These are phyloP conservation scores for Xanthoconium stramineum DNA, from an alignment of 768 basidiomycete genomes.

Conservation along the genomic window DNA sequence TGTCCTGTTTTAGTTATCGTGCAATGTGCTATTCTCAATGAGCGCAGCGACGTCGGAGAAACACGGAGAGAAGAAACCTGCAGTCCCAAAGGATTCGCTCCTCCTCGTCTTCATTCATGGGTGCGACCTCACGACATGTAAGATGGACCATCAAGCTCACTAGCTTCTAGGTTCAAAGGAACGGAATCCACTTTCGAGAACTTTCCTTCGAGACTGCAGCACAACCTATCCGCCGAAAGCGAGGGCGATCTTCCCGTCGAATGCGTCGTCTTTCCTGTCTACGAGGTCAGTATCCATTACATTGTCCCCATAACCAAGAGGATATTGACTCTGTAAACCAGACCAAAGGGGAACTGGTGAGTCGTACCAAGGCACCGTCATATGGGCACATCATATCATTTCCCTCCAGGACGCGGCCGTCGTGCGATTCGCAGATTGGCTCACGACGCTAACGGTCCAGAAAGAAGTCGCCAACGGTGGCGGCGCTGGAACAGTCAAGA, in stretches of 20 bases:
- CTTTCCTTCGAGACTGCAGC: constrained; percentile 78
- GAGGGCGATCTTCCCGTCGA: constrained; percentile 58
- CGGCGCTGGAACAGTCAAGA: constrained; percentile 66
- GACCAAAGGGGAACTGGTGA: constrained; percentile 93
- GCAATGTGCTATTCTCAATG: constrained; percentile 10
- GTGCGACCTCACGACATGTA: constrained; percentile 34
- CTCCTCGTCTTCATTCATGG: constrained; percentile 81
- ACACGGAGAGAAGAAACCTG: constrained; percentile 3
- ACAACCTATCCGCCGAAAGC: constrained; percentile 68
- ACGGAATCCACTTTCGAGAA: constrained; percentile 68
- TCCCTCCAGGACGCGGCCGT: constrained; percentile 68
- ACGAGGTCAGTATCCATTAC: constrained; percentile 55
- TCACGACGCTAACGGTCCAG: constrained; percentile 84
- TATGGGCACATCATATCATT: neutral
- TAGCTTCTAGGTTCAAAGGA: constrained; percentile 46
- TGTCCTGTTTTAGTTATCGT: constrained; percentile 14
- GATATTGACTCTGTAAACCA: constrained; percentile 30
- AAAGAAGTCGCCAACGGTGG: constrained; percentile 77
- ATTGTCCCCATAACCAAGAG: neutral
- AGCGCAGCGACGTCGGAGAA: constrained; percentile 4
- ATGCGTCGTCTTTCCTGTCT: constrained; percentile 82
- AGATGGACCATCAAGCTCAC: constrained; percentile 2
- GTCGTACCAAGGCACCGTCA: constrained; percentile 25
- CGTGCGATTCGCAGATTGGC: constrained; percentile 86
- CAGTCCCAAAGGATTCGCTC: constrained; percentile 41